Evolutionary conservation across 306 rosid species (phyloP).

Genomic region (Neltuma alba): DNA sequence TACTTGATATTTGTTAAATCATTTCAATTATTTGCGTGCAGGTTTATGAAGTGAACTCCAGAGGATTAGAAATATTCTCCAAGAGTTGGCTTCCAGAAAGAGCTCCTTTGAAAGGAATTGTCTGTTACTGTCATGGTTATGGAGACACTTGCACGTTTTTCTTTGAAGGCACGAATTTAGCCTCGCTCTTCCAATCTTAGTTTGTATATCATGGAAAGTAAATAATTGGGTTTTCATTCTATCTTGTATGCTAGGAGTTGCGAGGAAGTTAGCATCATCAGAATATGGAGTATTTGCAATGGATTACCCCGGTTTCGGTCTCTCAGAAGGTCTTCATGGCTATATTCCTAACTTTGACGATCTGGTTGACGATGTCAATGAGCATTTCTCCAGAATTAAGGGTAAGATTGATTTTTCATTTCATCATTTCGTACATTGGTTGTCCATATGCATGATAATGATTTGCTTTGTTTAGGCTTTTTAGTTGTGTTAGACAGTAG

Average conservation of each 20-base stretch:
- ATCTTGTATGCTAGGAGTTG: conserved; percentile 60
- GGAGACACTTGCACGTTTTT: conserved; percentile 63
- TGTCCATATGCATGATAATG: not conserved
- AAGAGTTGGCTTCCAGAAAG: conserved; percentile 56
- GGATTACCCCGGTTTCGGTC: conserved; percentile 98
- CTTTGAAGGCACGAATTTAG: conserved; percentile 48
- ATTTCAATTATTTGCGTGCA: conserved; percentile 28
- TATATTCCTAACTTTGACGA: conserved; percentile 73
- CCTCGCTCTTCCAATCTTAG: not conserved
- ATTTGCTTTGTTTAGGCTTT: not conserved
- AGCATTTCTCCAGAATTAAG: conserved; percentile 79
- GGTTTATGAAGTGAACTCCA: conserved; percentile 56
- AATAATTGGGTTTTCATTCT: conserved; percentile 6
- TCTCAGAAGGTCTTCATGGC: conserved; percentile 94
- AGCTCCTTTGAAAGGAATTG: conserved; percentile 44
- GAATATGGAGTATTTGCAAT: conserved; percentile 91
- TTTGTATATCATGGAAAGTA: conserved; percentile 13
- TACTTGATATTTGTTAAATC: not conserved
- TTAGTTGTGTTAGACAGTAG: not conserved
- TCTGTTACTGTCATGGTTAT: conserved; percentile 58
- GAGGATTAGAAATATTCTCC: conserved; percentile 52
- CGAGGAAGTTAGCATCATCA: conserved; percentile 79
- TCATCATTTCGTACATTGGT: not conserved
- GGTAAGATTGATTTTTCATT: conserved; percentile 44
- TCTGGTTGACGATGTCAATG: conserved; percentile 82